Conservation (phyloP, 2,329 filamentous ascomycete genomes). For the Phaeosphaeria sp. region DNA sequence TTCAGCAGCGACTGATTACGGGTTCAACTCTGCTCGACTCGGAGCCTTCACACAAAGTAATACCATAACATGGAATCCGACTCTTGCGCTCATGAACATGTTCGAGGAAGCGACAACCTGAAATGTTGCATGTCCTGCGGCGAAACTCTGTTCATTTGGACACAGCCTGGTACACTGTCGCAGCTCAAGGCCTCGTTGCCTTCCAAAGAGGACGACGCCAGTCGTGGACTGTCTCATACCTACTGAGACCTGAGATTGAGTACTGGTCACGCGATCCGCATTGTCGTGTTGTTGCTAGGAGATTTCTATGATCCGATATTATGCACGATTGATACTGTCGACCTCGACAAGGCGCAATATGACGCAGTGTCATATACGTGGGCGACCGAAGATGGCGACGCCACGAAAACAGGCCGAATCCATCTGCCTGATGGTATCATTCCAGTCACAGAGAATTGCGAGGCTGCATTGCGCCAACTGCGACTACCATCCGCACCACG, state of each 20-base stretch:
- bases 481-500: conserved; percentile 5
- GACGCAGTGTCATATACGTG: conserved; percentile 23
- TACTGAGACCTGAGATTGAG: neutral
- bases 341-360: conserved; percentile 6
- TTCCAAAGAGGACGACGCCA: no score
- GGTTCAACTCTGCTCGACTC: neutral
- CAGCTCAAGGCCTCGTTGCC: neutral
- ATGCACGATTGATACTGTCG: conserved; percentile 8
- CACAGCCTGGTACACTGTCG: neutral
- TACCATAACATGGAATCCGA: neutral
- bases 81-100: neutral
- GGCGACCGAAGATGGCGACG: conserved; percentile 19
- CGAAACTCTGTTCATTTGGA: neutral
- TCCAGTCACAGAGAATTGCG: conserved; percentile 16
- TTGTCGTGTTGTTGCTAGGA: conserved; percentile 2
- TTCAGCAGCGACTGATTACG: no score
- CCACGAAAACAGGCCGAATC: conserved; percentile 13
- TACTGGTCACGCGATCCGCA: neutral
- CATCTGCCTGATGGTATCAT: conserved; percentile 5
- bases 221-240: neutral
- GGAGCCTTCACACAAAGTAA: neutral
- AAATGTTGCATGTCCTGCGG: conserved; percentile 1
- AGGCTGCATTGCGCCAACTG: conserved; percentile 16
- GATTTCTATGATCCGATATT: neutral
- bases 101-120: neutral